Conservation (phyloP, 495 filamentous ascomycete genomes). For the Hypoxylon lienhwacheense region DNA sequence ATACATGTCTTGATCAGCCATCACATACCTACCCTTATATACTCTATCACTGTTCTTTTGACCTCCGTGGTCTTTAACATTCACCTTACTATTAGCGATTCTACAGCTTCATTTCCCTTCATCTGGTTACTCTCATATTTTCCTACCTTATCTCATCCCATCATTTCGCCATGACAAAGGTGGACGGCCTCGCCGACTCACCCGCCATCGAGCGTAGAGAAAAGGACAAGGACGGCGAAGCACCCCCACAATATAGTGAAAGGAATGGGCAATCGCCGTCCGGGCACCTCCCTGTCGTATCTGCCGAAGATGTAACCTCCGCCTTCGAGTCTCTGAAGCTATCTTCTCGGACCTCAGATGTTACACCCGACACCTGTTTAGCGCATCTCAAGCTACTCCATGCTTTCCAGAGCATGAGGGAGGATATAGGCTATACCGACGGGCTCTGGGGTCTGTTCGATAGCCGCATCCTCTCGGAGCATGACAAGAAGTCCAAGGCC, state of each 20-base stretch:
- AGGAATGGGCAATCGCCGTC: neutral
- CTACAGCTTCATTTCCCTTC: neutral
- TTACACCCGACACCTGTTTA: conserved; percentile 56
- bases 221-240: conserved; percentile 20
- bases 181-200: neutral
- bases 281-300: neutral
- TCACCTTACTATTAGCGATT: no score
- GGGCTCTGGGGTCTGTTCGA: conserved; percentile 67
- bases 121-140: neutral
- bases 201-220: neutral
- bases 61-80: no score
- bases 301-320: conserved; percentile 41
- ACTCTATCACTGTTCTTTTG: no score
- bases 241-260: conserved; percentile 32
- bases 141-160: neutral
- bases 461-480: conserved; percentile 38
- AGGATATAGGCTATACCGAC: conserved; percentile 63
- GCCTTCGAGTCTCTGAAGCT: conserved; percentile 48
- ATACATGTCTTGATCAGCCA: no score
- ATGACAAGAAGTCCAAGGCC: conserved; percentile 25
- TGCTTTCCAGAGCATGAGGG: conserved; percentile 67
- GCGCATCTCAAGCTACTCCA: conserved; percentile 78
- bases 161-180: conserved; percentile 4
- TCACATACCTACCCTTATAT: no score
- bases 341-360: conserved; percentile 23